phyloP scores from a whole-genome alignment of 2,329 filamentous ascomycete species.

The Periconia sp. region DNA sequence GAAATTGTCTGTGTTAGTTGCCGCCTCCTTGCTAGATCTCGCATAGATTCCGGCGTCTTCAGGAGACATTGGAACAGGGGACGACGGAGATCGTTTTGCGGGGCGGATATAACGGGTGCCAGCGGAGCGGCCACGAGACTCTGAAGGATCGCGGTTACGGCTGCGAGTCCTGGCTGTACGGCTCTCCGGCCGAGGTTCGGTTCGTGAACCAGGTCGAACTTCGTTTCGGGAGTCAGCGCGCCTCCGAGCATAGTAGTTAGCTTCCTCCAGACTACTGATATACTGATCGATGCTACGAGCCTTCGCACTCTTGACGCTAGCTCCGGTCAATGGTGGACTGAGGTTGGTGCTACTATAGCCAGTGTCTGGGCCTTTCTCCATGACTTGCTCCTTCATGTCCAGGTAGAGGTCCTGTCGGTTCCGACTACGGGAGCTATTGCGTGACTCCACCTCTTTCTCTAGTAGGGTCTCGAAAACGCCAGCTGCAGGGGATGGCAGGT shows the following conservation, averaged over 20 bases:
- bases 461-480: conserved; percentile 69
- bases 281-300: conserved; percentile 79
- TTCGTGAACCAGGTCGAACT: conserved; percentile 54
- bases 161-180: conserved; percentile 54
- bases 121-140: conserved; percentile 73
- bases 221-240: conserved; percentile 47
- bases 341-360: conserved; percentile 61
- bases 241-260: conserved; percentile 62
- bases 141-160: conserved; percentile 64
- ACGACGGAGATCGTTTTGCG: conserved; percentile 86
- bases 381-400: conserved; percentile 52
- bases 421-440: conserved; percentile 76
- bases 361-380: conserved; percentile 38
- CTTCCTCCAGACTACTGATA: conserved; percentile 83
- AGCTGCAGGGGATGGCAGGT: conserved; percentile 70
- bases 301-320: conserved; percentile 63
- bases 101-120: conserved; percentile 72
- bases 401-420: conserved; percentile 74
- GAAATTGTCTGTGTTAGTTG: conserved; percentile 52
- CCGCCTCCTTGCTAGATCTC: conserved; percentile 48
- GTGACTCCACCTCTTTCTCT: conserved; percentile 65
- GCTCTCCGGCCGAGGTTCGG: conserved; percentile 27
- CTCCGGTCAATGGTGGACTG: conserved; percentile 51
- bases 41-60: conserved; percentile 69
- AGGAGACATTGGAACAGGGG: conserved; percentile 91